Evolutionary conservation across 352 stramenopile species (phyloP), one percentile per base, ranked within the genome.

Genomic region (Halophytophthora batemanensis): DNA sequence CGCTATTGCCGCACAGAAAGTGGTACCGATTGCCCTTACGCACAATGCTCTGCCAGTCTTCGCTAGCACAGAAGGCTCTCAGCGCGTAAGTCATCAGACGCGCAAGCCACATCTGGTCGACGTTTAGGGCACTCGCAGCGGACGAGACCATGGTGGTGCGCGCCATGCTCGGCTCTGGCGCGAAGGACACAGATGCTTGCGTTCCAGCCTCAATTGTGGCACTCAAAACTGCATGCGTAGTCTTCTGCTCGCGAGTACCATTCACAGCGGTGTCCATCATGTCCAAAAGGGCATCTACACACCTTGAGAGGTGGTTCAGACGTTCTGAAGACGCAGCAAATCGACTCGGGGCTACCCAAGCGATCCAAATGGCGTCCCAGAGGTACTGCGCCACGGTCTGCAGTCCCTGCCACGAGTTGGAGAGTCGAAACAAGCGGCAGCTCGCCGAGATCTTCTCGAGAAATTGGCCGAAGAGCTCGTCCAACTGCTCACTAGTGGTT

Each of bases 31-130:
- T 77, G 52, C 80, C 75, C 25, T 81, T 71, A 11, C 63, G 56
- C 2, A 90, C 80, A 10, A 88, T 64, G n/a, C 59, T 69, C 28
- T 75, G 52, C 80, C 80, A 90, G 50, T 51, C 54, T n/a, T 77
- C 46, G 14, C 45, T 40, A 2, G 53, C 63, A 3, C 67, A 66
- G 13, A 82, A 67, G 2, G 49, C 58, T 51, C 64, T 51, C 15
- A 85, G 33, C 0, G 62, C 50, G 39, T 69, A 88, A 2, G 59
- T 50, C 40, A 88, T 58, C 2, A 90, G 43, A 6, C 47, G 60
- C 2, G 65, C 52, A 17, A 90, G 50, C 77, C 80, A 90, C 1
- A 56, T 69, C 8, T 74, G 51, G 23, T 90, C 71, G 3, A 77
- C 39, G 31, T 48, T 58, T 22, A 86, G 35, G 3, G 39, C 52